phyloP scores from a whole-genome alignment of 768 basidiomycete species.

The Tubosaeta sp. region DNA sequence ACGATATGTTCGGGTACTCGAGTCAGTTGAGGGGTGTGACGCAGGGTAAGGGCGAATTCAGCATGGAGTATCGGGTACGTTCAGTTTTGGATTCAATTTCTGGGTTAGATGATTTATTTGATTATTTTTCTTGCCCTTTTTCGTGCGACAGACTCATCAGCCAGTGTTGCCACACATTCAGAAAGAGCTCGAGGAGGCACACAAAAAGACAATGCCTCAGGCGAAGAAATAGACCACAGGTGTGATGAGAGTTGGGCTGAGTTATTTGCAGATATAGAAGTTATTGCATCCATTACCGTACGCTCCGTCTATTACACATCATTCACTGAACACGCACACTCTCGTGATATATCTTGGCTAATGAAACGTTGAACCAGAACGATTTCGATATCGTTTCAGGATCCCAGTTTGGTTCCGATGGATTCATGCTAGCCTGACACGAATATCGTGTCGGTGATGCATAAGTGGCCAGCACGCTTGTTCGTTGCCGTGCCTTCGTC shows the following conservation, averaged over 20 bases:
- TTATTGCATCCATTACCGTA: slow-evolving; percentile 16
- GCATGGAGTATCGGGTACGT: slow-evolving; percentile 73
- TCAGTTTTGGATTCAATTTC: background rate
- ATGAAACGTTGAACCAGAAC: background rate
- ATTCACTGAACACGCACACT: slow-evolving; percentile 5
- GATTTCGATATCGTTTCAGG: background rate
- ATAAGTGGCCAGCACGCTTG: too few species aligned
- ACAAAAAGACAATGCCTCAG: slow-evolving; percentile 70
- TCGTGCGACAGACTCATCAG: slow-evolving; percentile 53
- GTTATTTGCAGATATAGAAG: slow-evolving; percentile 14
- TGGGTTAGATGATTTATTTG: background rate
- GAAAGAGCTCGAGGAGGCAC: slow-evolving; percentile 82
- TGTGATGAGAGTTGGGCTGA: background rate
- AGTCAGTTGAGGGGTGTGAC: slow-evolving; percentile 89
- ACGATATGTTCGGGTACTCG: slow-evolving; percentile 99
- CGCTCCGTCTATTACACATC: slow-evolving; percentile 4
- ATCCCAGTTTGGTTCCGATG: background rate
- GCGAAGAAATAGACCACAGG: slow-evolving; percentile 57
- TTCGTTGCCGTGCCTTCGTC: too few species aligned
- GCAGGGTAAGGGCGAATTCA: slow-evolving; percentile 93
- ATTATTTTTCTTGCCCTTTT: background rate
- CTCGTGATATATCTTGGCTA: background rate
- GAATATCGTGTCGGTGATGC: too few species aligned
- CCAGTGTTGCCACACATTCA: slow-evolving; percentile 86
- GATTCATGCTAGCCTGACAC: too few species aligned